Percentiles rank a stretch among this genome's conserved stretches.
Conservation (phyloP, 1,284 basidiomycete species). For the Leccinum griseonigrum region DNA sequence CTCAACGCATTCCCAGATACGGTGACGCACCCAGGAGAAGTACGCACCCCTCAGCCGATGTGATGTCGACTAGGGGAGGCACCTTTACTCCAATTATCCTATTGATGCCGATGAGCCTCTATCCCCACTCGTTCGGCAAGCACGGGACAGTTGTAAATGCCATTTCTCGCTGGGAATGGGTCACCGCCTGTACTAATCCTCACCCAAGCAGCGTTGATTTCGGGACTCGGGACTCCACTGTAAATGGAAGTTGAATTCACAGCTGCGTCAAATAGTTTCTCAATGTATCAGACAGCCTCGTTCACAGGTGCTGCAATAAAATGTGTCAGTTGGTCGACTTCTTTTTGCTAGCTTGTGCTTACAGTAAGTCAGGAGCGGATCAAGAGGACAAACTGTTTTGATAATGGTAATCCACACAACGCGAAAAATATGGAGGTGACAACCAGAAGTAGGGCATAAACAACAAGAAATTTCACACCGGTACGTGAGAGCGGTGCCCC, state of each 20-base stretch:
- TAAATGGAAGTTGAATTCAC: neutral
- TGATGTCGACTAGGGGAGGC: neutral
- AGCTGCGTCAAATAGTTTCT: conserved; percentile 2
- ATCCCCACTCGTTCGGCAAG: too few relatives aligned
- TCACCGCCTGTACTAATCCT: neutral
- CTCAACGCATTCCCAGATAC: too few relatives aligned
- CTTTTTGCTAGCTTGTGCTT: neutral
- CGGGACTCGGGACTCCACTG: neutral
- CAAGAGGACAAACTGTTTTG: neutral
- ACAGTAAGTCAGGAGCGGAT: conserved; percentile 1
- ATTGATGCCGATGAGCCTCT: neutral
- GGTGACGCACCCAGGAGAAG: neutral
- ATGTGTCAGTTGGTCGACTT: neutral
- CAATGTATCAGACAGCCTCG: neutral
- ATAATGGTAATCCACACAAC: neutral
- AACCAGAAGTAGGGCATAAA: neutral
- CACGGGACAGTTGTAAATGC: too few relatives aligned
- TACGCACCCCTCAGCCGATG: neutral
- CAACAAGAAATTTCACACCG: neutral
- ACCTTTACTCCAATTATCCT: neutral
- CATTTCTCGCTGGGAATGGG: too few relatives aligned
- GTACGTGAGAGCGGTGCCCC: neutral
- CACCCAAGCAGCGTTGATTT: neutral
- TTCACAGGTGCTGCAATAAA: neutral
- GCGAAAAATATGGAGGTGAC: neutral